Percentiles rank a stretch among this genome's conserved stretches.
Evolutionary conservation across 192 early-diverging fungal species (phyloP).

Genomic region (Kickxella alabastrina): DNA sequence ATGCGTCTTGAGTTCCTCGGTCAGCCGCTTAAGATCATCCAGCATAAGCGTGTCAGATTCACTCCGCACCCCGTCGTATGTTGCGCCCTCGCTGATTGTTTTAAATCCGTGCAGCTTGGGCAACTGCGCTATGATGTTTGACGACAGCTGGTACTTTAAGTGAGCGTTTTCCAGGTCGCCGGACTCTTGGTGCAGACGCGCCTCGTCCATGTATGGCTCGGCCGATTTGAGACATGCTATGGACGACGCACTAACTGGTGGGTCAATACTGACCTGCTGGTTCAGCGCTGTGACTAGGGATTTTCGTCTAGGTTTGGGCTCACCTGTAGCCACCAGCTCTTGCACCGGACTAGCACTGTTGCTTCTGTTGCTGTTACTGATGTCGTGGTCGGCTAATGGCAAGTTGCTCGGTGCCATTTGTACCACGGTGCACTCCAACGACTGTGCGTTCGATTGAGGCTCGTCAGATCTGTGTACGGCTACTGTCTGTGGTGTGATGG

Average conservation of each 20-base stretch:
- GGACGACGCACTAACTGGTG: slow-evolving; percentile 12
- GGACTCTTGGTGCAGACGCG: slow-evolving; percentile 3
- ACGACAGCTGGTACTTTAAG: slow-evolving; percentile 33
- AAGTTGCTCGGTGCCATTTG: not conserved
- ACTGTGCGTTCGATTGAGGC: too few relatives aligned
- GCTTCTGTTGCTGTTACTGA: too few relatives aligned
- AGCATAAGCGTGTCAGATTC: slow-evolving; percentile 23
- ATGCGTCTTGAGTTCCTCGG: slow-evolving; percentile 18
- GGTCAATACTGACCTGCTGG: slow-evolving; percentile 23
- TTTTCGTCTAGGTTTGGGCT: slow-evolving; percentile 1
- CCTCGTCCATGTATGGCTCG: slow-evolving; percentile 28
- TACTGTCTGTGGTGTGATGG: too few relatives aligned
- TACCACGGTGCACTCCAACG: slow-evolving; percentile 2
- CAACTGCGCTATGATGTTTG: slow-evolving; percentile 55
- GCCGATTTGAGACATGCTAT: slow-evolving; percentile 29
- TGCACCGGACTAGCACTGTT: slow-evolving; percentile 2
- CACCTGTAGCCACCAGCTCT: not conserved
- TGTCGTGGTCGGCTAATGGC: not conserved
- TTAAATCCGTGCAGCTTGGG: slow-evolving; percentile 40
- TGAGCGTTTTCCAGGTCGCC: slow-evolving; percentile 39
- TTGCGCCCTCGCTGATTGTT: slow-evolving; percentile 36
- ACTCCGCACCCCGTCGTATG: slow-evolving; percentile 44
- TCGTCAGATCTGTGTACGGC: too few relatives aligned
- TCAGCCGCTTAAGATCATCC: slow-evolving; percentile 22
- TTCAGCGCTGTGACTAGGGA: slow-evolving; percentile 26